phyloP scores from a whole-genome alignment of 805 yeast genomes.

The Candida incommunis region DNA sequence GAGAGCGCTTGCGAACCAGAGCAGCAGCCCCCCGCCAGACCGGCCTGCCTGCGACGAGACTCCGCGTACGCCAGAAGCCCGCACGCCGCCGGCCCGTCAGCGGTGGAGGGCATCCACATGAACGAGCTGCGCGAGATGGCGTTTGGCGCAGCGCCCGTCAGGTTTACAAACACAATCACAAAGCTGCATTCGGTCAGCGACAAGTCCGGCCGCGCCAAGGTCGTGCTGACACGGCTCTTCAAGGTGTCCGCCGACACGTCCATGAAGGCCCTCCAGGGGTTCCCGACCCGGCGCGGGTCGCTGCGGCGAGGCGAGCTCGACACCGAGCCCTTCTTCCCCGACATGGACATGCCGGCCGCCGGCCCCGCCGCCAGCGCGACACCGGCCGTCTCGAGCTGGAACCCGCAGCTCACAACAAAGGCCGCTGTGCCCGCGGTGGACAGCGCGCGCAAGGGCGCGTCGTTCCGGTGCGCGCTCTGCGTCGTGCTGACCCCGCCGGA shows the following conservation, averaged over 20 bases:
- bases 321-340: neutral
- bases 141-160: conserved; percentile 14
- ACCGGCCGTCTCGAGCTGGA: neutral
- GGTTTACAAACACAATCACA: conserved; percentile 10
- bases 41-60: conserved; percentile 4
- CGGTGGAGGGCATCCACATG: conserved; percentile 4
- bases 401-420: conserved; percentile 3
- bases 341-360: neutral
- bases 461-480: conserved; percentile 10
- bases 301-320: neutral
- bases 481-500: conserved; percentile 7
- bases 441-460: neutral
- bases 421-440: neutral
- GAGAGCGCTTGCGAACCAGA: conserved; percentile 1
- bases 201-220: conserved; percentile 4
- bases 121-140: conserved; percentile 10
- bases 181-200: conserved; percentile 13
- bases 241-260: conserved; percentile 6
- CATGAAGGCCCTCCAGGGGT: neutral
- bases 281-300: neutral
- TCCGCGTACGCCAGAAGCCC: conserved; percentile 2
- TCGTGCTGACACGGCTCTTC: conserved; percentile 13
- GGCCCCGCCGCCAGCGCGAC: neutral
- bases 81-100: conserved; percentile 3
- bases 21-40: conserved; percentile 3